Base-by-base conservation (phyloP, 345 rosid genomes). In the Xanthoceras sorbifolium region DNA sequence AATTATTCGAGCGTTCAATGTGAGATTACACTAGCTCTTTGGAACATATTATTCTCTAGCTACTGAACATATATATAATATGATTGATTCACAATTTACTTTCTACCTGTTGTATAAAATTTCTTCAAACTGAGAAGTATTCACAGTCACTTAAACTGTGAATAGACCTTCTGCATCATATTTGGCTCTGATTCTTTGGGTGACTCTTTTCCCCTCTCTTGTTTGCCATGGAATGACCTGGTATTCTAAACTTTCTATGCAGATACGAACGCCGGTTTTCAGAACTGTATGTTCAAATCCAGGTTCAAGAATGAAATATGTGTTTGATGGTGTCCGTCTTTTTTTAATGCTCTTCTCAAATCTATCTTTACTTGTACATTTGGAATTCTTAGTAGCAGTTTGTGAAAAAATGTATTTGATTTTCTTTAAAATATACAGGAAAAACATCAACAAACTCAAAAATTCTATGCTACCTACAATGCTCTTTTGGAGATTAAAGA, bases 401-500 rank as follows among this genome's bases (percentile, higher is more conserved):
- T 62, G 59, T 74, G 72, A 68, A 29, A 6, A 28, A 69, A 38
- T 31, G 4, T 65, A 64, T 77, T 74, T 61, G 52, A 65, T 73
- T 54, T 78, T 79, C 80, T 62, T n/a, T 68, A 50, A 62, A 17
- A 75, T 73, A 40, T 57, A n/a, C 82, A 89, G 99, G 93, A 91
- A 71, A 93, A 88, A 77, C 93, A 87, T 86, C 79, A 82, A 80
- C 91, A 90, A 78, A 95, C 99, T 50, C 83, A 87, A 76, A 91
- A 91, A 84, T 89, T 82, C 71, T 94, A 89, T 84, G 92, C 92
- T 46, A 91, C 97, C 25, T 93, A 90, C 80, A 93, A 90, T 81
- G 90, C 96, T 54, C 95, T 95, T 76, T 72, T 88, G 84, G 97
- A 90, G 79, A 90, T 87, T 72, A 95, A 94, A 81, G 96, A 93